phyloP scores from a whole-genome alignment of 2,329 filamentous ascomycete species.

The Fusarium nanum region DNA sequence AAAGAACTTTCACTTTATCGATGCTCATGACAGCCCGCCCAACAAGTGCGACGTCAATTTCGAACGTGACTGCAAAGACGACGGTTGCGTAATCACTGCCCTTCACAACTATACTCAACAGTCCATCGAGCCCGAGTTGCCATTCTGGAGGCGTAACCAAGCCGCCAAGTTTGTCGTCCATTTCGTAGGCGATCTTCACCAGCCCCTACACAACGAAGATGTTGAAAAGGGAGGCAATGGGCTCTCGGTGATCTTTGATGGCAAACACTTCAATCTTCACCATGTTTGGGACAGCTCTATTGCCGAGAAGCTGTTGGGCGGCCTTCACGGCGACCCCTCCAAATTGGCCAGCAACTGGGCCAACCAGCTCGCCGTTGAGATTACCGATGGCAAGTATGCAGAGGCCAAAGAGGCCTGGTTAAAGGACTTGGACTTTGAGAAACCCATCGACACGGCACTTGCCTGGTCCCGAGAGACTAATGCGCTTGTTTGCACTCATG shows the following conservation, averaged over 20 bases:
- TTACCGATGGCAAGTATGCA: conserved; percentile 67
- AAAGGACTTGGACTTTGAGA: conserved; percentile 64
- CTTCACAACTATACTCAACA: conserved; percentile 71
- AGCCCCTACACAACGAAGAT: conserved; percentile 74
- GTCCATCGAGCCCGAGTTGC: conserved; percentile 60
- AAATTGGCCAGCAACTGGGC: conserved; percentile 67
- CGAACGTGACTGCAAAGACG: conserved; percentile 69
- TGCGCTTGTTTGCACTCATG: conserved; percentile 69
- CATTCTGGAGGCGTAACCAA: conserved; percentile 61
- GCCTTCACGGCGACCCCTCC: conserved; percentile 61
- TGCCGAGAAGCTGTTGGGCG: conserved; percentile 71
- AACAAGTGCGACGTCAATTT: conserved; percentile 67
- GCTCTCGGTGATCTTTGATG: conserved; percentile 72
- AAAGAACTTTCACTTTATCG: conserved; percentile 75
- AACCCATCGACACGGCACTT: conserved; percentile 67
- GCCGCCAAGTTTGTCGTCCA: conserved; percentile 75
- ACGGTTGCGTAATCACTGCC: conserved; percentile 71
- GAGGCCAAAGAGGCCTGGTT: conserved; percentile 65
- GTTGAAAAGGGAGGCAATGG: conserved; percentile 74
- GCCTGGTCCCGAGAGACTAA: conserved; percentile 74
- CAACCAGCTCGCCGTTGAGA: conserved; percentile 63
- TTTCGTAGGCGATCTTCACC: conserved; percentile 77
- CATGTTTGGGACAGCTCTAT: conserved; percentile 80
- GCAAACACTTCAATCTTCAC: conserved; percentile 71
- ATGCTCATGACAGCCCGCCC: conserved; percentile 73